Evolutionary conservation across 1,139 yeast species (phyloP), one percentile per base, ranked within the genome.

Genomic region (Magnusiomyces suaveolens): DNA sequence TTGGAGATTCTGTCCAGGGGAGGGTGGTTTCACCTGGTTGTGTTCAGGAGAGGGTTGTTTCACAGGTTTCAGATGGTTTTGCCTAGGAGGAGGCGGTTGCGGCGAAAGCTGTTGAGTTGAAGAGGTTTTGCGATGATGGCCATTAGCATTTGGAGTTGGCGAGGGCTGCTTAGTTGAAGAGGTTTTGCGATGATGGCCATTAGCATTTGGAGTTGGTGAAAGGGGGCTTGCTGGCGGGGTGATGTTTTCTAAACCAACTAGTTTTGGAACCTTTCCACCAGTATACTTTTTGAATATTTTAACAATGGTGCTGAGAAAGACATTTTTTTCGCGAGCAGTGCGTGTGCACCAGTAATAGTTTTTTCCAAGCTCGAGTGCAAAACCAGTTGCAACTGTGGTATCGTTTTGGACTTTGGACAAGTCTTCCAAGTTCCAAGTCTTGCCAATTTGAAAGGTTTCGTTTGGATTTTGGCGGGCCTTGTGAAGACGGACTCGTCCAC

Each of bases 351-450:
- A 90, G 69, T 83, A 90, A 69, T 90, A 90, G 50, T 79, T 81
- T 66, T 88, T 89, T 50, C 87, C 87, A 64, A 92, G 74, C 36
- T 75, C 74, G 57, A 87, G 74, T 1, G 79, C 64, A 59, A 90
- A 76, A 1, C 73, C 71, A 3, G 60, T 55, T 3, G 63, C 61
- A 26, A 60, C 61, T 18, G 56, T 29, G 72, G 79, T 74, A 58
- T 82, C 85, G 56, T 80, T 75, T 50, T 82, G 80, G 3, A 90
- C 70, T 43, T 70, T 69, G 16, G 75, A 70, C 60, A 92, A 72
- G 61, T 87, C 95, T 57, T 80, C 87, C 64, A 92, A 72, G 59
- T 82, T 83, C 98, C 98, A 92, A 3, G 95, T 84, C 64, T 96
- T 79, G 43, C 98, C 98, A 54, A 92, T 87, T 69, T 90, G 97